Evolutionary conservation across 139 green algal genomes (phyloP).

Genomic region (Trebouxia sp.): DNA sequence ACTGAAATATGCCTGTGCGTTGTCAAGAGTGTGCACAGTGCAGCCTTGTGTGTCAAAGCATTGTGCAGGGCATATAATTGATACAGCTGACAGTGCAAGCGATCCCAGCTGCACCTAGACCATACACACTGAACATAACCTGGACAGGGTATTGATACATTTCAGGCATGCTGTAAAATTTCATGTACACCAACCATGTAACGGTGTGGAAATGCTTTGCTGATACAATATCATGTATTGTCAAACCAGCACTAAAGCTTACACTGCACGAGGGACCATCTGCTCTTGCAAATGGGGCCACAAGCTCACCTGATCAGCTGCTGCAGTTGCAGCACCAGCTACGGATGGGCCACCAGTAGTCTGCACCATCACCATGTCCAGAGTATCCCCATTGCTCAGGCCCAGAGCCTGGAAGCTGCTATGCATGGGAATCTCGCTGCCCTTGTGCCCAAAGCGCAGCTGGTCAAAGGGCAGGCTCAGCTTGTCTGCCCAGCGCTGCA

Average conservation of each 20-base stretch:
- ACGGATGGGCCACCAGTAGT: background rate
- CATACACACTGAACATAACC: too few relatives aligned
- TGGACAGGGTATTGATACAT: too few relatives aligned
- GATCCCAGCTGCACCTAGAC: too few relatives aligned
- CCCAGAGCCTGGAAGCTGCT: background rate
- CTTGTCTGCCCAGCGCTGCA: background rate
- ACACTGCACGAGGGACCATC: background rate
- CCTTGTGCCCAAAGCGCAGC: background rate
- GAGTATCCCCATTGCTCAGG: background rate
- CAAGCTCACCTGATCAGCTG: background rate
- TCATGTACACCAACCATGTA: too few relatives aligned
- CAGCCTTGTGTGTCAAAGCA: too few relatives aligned
- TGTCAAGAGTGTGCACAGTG: too few relatives aligned
- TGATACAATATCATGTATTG: background rate
- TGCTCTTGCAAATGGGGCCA: background rate
- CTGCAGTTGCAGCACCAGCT: background rate
- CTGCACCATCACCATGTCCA: background rate
- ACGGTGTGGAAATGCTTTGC: too few relatives aligned
- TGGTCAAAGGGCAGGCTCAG: background rate
- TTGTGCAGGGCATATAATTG: too few relatives aligned
- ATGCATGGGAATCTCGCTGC: background rate
- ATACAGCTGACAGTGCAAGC: too few relatives aligned
- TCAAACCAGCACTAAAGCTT: too few relatives aligned
- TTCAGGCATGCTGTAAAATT: too few relatives aligned
- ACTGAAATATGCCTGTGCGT: too few relatives aligned